phyloP scores from a whole-genome alignment of 176 grass and related monocot species.

The Chrysopogon serrulatus region DNA sequence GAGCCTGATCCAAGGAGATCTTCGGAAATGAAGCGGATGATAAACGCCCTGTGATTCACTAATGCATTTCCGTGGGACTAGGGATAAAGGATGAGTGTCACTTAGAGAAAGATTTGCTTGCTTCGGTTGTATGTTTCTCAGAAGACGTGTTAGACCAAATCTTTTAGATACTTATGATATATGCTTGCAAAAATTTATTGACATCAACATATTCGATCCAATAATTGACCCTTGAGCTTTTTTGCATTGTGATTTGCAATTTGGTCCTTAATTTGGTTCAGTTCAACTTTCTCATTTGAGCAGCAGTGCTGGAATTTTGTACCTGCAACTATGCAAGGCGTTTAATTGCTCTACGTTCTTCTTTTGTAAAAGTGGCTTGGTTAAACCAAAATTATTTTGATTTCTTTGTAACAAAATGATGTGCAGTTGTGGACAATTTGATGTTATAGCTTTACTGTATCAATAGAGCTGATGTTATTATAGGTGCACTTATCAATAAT shows the following conservation, averaged over 20 bases:
- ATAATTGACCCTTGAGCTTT: conserved; percentile 9
- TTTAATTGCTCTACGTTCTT: not conserved
- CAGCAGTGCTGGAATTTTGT: not conserved
- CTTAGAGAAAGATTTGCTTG: conserved; percentile 11
- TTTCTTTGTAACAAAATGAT: not conserved
- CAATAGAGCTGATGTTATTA: not conserved
- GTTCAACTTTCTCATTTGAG: not conserved
- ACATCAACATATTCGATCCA: not conserved
- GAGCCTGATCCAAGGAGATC: conserved; percentile 80
- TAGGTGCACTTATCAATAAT: not conserved
- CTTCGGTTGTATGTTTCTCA: conserved; percentile 18
- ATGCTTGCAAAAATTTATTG: not conserved
- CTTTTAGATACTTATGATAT: not conserved
- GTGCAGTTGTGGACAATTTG: not conserved
- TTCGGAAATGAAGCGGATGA: conserved; percentile 95
- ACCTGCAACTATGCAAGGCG: not conserved
- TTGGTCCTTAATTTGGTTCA: not conserved
- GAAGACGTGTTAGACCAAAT: not conserved
- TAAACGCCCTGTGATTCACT: conserved; percentile 55
- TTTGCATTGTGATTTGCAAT: not conserved
- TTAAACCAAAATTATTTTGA: not conserved
- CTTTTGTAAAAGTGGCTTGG: not conserved
- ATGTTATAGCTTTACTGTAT: not conserved
- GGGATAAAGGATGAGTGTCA: not conserved
- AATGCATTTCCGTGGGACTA: not conserved